Base-by-base conservation (phyloP, 768 basidiomycete genomes). In the Xerocomellus amylosporus region DNA sequence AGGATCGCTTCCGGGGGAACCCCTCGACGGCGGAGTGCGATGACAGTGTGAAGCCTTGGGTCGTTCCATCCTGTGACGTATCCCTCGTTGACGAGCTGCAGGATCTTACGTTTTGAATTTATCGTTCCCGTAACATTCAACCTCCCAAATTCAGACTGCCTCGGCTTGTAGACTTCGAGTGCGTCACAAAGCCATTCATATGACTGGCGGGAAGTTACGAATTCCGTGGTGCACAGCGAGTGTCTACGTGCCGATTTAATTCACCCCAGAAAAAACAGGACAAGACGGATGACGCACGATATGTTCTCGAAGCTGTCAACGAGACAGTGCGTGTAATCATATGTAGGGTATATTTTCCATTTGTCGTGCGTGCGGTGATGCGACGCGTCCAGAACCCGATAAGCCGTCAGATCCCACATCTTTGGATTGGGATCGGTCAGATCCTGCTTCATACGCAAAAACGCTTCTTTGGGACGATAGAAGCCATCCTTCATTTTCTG, bases 121-220 rank as follows among this genome's bases (percentile, higher is more conserved):
- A 99, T 85, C 17, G 95, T 95, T 30, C 97, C 97, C 58, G 96
- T 90, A 43, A 99, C 71, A 64, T 86, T 93, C 44, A 98, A 79
- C 51, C 97, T 84, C 20, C 97, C 97, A 64, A 92, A 98, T 70
- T 99, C 97, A 44, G 93, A 95, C 73, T 99, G 97, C 53, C 86
- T 86, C 20, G 97, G 95, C 70, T 94, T 97, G 79, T 98, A 99
- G 3, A 98, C 88, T 57, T 90, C 91, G n/a, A 98, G 78, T 3
- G 91, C 93, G 67, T 99, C 96, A 64, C 97, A 99, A 13, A 99
- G 82, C 97, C 97, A 99, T 65, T 99, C 97, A 70, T 99, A 98
- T 0, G 97, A 97, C 67, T 93, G 90, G 51, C 97, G 89, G 3
- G 97, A 94, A 20, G 87, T 85, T 62, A 98, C 87, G 71, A 99